phyloP scores from a whole-genome alignment of 2,329 filamentous ascomycete species.

The Fusarium nelsonii region DNA sequence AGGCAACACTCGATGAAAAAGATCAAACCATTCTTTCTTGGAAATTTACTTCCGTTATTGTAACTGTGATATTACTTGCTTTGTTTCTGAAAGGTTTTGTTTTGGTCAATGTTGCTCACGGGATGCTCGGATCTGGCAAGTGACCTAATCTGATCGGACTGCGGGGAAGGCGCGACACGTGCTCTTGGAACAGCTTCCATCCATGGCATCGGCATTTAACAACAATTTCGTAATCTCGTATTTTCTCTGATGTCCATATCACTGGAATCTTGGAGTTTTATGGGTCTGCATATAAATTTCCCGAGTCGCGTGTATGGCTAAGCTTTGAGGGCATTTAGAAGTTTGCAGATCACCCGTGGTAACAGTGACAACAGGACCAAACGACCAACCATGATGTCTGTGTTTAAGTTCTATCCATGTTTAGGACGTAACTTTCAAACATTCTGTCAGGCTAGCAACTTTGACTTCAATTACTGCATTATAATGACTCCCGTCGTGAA shows the following conservation, averaged over 20 bases:
- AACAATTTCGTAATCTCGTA: constrained; percentile 16
- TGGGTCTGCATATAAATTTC: neutral
- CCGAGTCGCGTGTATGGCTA: neutral
- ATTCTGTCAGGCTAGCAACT: too few species aligned
- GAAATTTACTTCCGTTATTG: neutral
- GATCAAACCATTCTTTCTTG: constrained; percentile 28
- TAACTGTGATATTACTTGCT: neutral
- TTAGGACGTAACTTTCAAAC: too few species aligned
- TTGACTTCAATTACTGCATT: too few species aligned
- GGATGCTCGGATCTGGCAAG: constrained; percentile 24
- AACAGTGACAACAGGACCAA: too few species aligned
- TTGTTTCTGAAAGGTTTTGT: constrained; percentile 10
- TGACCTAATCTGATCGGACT: constrained; percentile 22
- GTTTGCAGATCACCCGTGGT: neutral
- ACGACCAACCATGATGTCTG: too few species aligned
- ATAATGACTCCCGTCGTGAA: too few species aligned
- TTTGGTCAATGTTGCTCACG: constrained; percentile 5
- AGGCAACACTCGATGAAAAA: constrained; percentile 27
- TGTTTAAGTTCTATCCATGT: too few species aligned
- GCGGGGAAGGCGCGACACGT: constrained; percentile 38
- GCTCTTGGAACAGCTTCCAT: constrained; percentile 3
- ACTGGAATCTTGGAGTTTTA: neutral
- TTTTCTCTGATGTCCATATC: neutral
- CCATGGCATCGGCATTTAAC: neutral
- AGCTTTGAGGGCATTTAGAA: neutral